These are phyloP conservation scores for Microascus cirrosus DNA, from an alignment of 2,329 filamentous ascomycete genomes.

Conservation along the genomic window DNA sequence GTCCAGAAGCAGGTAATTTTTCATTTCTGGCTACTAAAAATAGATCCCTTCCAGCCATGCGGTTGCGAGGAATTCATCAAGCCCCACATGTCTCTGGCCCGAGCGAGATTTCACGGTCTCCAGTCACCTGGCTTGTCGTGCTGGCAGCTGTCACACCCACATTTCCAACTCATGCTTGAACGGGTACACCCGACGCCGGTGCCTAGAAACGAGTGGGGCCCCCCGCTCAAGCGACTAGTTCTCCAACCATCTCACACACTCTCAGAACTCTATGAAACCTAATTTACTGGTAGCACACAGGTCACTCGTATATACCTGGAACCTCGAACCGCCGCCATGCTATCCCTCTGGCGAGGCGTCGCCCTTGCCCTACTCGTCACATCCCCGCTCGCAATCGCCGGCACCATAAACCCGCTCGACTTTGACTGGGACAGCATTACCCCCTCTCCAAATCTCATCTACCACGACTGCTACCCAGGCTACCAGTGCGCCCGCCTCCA, in stretches of 20 bases:
- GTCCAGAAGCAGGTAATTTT: no score
- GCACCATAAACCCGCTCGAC: not conserved
- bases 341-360: not conserved
- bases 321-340: not conserved
- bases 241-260: not conserved
- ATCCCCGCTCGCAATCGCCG: not conserved
- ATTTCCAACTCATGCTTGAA: no score
- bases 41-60: no score
- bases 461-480: constrained; percentile 25
- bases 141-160: no score
- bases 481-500: constrained; percentile 28
- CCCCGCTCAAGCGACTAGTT: no score
- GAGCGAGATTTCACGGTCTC: no score
- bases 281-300: not conserved
- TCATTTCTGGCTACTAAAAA: no score
- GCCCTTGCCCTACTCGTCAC: not conserved
- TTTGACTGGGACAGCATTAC: constrained; percentile 2
- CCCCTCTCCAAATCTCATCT: constrained; percentile 10
- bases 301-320: not conserved
- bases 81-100: no score
- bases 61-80: no score
- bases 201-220: no score
- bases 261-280: not conserved
- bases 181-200: no score
- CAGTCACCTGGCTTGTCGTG: no score